phyloP scores from a whole-genome alignment of 164 flowering plant species.

The Magnolia sinica region DNA sequence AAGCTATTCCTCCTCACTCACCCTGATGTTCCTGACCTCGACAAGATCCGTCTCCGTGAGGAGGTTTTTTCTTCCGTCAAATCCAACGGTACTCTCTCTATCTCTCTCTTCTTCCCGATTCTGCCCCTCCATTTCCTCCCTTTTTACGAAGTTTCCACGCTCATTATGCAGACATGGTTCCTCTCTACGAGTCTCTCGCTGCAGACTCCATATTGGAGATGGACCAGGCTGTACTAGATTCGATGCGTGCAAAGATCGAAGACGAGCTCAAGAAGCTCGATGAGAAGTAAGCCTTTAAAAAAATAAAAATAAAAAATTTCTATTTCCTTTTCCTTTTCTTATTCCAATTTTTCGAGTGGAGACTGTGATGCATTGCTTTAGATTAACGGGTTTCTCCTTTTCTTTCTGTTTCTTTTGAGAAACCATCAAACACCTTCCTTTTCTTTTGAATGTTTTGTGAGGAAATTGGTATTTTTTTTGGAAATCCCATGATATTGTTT shows the following conservation, averaged over 20 bases:
- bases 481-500: neutral
- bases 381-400: neutral
- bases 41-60: conserved; percentile 68
- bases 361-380: neutral
- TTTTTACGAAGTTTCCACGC: neutral
- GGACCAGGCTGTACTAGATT: conserved; percentile 58
- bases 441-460: no score
- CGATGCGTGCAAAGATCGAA: conserved; percentile 67
- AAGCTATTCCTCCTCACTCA: conserved; percentile 72
- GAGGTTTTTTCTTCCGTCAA: conserved; percentile 61
- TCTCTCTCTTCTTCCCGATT: neutral
- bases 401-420: neutral
- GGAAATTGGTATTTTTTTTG: neutral
- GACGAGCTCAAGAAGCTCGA: conserved; percentile 80
- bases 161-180: conserved; percentile 58
- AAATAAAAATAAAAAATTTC: no score
- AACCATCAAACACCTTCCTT: neutral
- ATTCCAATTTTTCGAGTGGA: neutral
- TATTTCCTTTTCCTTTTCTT: neutral
- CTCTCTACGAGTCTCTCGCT: conserved; percentile 64
- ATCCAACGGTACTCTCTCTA: conserved; percentile 41
- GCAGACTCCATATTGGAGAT: conserved; percentile 47
- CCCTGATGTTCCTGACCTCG: conserved; percentile 73
- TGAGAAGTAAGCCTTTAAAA: conserved; percentile 61
- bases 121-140: neutral